phyloP scores from a whole-genome alignment of 306 rosid species.

The Malus orientalis region DNA sequence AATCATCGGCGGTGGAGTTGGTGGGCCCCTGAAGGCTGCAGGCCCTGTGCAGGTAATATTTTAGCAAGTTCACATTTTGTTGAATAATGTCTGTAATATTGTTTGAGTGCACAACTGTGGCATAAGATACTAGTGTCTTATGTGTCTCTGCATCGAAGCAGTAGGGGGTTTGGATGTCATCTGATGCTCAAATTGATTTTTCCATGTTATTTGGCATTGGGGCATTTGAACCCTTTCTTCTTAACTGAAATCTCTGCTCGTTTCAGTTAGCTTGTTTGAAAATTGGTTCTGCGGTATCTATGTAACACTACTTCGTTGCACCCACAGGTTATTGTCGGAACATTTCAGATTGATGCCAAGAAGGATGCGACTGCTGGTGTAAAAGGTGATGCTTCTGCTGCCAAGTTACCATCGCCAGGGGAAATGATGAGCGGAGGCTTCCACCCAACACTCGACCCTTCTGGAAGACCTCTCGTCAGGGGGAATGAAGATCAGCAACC shows the following conservation, averaged over 20 bases:
- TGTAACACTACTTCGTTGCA: background rate
- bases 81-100: background rate
- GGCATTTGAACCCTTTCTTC: background rate
- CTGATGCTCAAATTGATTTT: background rate
- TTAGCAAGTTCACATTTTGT: background rate
- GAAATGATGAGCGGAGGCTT: constrained; percentile 47
- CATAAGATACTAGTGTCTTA: background rate
- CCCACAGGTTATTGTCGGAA: constrained; percentile 79
- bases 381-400: constrained; percentile 60
- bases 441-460: constrained; percentile 49
- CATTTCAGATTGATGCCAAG: constrained; percentile 61
- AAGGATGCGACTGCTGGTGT: constrained; percentile 44
- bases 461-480: constrained; percentile 47
- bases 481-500: constrained; percentile 69
- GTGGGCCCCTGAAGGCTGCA: constrained; percentile 86
- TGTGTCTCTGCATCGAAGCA: background rate
- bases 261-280: background rate
- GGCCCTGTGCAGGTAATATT: constrained; percentile 92
- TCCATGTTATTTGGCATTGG: background rate
- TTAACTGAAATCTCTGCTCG: background rate
- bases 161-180: background rate
- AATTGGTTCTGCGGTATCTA: background rate
- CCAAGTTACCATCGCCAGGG: constrained; percentile 62
- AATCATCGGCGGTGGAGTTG: constrained; percentile 92
- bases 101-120: background rate